Base-by-base conservation (phyloP, 1,284 basidiomycete genomes). In the Irpex lacteus region DNA sequence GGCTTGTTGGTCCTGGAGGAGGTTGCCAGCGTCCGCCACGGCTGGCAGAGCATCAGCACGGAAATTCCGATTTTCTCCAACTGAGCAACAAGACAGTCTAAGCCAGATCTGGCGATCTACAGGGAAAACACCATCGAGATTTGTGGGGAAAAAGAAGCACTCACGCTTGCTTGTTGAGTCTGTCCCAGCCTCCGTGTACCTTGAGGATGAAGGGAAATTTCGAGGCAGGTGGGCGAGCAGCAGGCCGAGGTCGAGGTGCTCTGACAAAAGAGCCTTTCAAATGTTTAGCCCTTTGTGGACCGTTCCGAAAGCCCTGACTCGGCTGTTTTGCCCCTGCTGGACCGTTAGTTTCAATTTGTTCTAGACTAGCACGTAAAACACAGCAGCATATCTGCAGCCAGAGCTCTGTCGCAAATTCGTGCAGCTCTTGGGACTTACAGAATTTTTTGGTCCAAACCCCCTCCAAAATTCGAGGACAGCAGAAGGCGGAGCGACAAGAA, bases 51-150 rank as follows among this genome's bases (percentile, higher is more conserved):
- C 61, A 60, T 60, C 61, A 60, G 57, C 44, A 34, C 52, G 36
- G 61, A 63, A 66, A 44, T 63, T 63, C 62, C 61, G 59, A 61
- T 61, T 60, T 63, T 63, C 59, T 60, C 59, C 65, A 60, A 47
- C 62, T 59, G 54, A 32, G 52, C 52, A 53, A 62, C 64, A 59
- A 56, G 21, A n/a, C 52, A 26, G 49, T 34, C 49, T 40, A 40
- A 60, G 38, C 52, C 55, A 63, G 62, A 66, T 66, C 65, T 66
- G 58, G 50, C 58, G 65, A 66, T 66, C 65, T 53, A 32, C 11
- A 21, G 53, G 52, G 52, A 54, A 49, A 55, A 19, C 57, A 21
- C 59, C 58, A 66, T 66, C 65, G 65, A 66, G 65, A 66, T 66
- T 66, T 6, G 32, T 3, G 36, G 37, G 36, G 18, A 38, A 65